These are phyloP conservation scores for Ogataea philodendri DNA, from an alignment of 805 yeast species.

Conservation along the genomic window DNA sequence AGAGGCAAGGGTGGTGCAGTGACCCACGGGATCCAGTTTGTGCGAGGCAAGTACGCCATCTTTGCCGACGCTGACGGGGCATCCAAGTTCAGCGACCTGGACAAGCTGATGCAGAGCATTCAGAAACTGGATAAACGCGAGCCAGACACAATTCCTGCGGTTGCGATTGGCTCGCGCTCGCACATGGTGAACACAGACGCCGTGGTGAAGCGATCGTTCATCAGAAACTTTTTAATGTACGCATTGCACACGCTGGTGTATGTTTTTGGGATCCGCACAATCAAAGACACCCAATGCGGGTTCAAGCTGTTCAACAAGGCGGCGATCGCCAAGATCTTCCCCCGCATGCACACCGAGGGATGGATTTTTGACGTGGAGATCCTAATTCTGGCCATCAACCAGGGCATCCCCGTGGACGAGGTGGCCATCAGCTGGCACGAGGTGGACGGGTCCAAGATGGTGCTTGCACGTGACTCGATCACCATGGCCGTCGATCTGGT, in stretches of 20 bases:
- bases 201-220: slow-evolving; percentile 87
- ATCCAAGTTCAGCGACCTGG: slow-evolving; percentile 69
- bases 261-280: slow-evolving; percentile 81
- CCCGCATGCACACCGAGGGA: slow-evolving; percentile 92
- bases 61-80: slow-evolving; percentile 99
- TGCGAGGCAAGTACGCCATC: slow-evolving; percentile 68
- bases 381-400: slow-evolving; percentile 72
- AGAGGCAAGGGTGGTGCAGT: slow-evolving; percentile 98
- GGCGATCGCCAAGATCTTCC: slow-evolving; percentile 68
- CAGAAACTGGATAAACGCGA: slow-evolving; percentile 24
- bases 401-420: slow-evolving; percentile 65
- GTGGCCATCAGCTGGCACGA: slow-evolving; percentile 95
- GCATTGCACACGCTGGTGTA: slow-evolving; percentile 83
- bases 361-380: slow-evolving; percentile 99
- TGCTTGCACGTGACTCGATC: slow-evolving; percentile 83
- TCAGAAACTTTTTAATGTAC: slow-evolving; percentile 90
- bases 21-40: slow-evolving; percentile 79
- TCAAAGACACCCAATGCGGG: slow-evolving; percentile 96
- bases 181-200: slow-evolving; percentile 96
- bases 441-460: slow-evolving; percentile 92
- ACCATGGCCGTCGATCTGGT: slow-evolving; percentile 93
- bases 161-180: slow-evolving; percentile 91
- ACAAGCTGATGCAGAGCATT: slow-evolving; percentile 47
- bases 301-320: slow-evolving; percentile 83
- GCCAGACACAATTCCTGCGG: slow-evolving; percentile 42